Conservation (phyloP, 257 asterid genomes). For the Plantago major region DNA sequence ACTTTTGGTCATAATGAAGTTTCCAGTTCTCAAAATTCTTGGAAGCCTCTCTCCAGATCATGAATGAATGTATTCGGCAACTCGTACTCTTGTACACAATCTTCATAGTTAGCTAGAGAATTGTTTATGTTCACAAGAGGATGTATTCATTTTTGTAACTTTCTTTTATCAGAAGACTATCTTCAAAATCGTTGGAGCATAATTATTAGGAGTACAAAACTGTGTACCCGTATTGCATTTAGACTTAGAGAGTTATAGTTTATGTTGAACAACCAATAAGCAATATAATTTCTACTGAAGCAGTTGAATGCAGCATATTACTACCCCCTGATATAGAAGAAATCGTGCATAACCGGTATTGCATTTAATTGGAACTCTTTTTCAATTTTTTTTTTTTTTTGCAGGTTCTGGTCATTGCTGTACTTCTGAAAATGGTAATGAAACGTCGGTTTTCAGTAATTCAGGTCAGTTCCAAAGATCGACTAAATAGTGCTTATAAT, state of each 20-base stretch:
- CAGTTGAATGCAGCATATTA: slow-evolving; percentile 8
- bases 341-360: slow-evolving; percentile 13
- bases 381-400: slow-evolving; percentile 15
- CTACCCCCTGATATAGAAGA: slow-evolving; percentile 13
- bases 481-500: slow-evolving; percentile 5
- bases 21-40: not conserved
- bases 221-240: too few species aligned
- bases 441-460: slow-evolving; percentile 83
- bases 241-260: too few species aligned
- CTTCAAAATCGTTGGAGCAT: too few species aligned
- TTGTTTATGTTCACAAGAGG: too few species aligned
- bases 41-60: slow-evolving; percentile 14
- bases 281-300: too few species aligned
- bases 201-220: too few species aligned
- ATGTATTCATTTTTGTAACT: too few species aligned
- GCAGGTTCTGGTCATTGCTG: slow-evolving; percentile 97
- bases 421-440: slow-evolving; percentile 83
- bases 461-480: slow-evolving; percentile 59
- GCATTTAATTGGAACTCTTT: not conserved
- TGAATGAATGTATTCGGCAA: slow-evolving; percentile 1
- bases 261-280: too few species aligned
- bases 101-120: too few species aligned
- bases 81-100: too few species aligned
- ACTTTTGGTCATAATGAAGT: too few species aligned
- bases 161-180: too few species aligned